Evolutionary conservation across 768 basidiomycete species (phyloP).

Genomic region (Lyophyllum atratum): DNA sequence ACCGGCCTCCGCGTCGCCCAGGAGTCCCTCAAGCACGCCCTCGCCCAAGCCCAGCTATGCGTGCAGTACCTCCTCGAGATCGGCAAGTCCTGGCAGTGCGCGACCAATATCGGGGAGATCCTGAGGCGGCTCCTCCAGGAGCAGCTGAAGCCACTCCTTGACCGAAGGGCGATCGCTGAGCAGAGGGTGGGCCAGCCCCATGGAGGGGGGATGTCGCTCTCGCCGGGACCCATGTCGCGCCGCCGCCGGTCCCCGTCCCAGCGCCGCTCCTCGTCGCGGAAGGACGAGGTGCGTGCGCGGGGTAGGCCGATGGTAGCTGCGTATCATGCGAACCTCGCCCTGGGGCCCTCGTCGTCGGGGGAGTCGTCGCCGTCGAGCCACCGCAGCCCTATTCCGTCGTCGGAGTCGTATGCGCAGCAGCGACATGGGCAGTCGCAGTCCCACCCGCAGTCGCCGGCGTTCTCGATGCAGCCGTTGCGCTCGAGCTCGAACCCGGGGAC

Average conservation of each 20-base stretch:
- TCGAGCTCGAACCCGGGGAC: slow-evolving; percentile 1
- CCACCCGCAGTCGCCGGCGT: slow-evolving; percentile 14
- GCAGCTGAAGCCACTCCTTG: slow-evolving; percentile 42
- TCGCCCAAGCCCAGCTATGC: slow-evolving; percentile 46
- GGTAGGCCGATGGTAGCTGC: slow-evolving; percentile 2
- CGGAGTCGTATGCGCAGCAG: slow-evolving; percentile 1
- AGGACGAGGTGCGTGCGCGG: slow-evolving; percentile 2
- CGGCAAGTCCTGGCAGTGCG: slow-evolving; percentile 56
- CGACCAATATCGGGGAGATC: slow-evolving; percentile 49
- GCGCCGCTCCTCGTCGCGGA: slow-evolving; percentile 1
- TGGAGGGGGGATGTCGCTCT: not conserved
- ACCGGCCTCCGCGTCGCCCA: slow-evolving; percentile 47
- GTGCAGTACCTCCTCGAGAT: slow-evolving; percentile 54
- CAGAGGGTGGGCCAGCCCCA: not conserved
- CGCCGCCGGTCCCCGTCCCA: slow-evolving; percentile 15
- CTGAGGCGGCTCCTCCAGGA: slow-evolving; percentile 44
- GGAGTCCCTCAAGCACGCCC: slow-evolving; percentile 44
- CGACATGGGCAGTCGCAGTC: not conserved
- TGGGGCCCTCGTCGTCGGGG: not conserved
- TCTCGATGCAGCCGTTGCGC: slow-evolving; percentile 4
- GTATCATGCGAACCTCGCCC: not conserved
- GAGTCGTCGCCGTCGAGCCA: slow-evolving; percentile 4
- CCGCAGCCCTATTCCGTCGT: slow-evolving; percentile 6
- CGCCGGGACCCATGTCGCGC: not conserved
- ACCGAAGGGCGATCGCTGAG: slow-evolving; percentile 26